These are phyloP conservation scores for Agaricus subrufescens DNA, from an alignment of 768 basidiomycete genomes.

Conservation along the genomic window DNA sequence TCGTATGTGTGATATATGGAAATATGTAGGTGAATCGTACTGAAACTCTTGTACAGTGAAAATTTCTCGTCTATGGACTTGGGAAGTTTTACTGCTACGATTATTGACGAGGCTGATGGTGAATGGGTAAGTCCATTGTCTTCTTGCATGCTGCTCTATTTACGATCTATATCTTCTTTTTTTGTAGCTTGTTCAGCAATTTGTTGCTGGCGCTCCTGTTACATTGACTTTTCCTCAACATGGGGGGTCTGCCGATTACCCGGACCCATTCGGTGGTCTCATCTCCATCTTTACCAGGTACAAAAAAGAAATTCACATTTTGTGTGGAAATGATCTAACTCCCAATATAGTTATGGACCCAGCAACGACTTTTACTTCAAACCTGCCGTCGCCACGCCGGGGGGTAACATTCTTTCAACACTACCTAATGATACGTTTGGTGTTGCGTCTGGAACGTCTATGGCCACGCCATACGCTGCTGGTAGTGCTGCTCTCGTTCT, in stretches of 20 bases:
- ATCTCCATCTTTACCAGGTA: slow-evolving; percentile 47
- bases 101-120: slow-evolving; percentile 54
- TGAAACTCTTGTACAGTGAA: slow-evolving; percentile 36
- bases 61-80: slow-evolving; percentile 39
- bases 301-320: neutral
- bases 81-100: slow-evolving; percentile 41
- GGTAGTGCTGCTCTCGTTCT: slow-evolving; percentile 40
- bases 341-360: slow-evolving; percentile 44
- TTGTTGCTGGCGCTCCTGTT: slow-evolving; percentile 37
- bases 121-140: slow-evolving; percentile 35
- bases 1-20: slow-evolving; percentile 32
- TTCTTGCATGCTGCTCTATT: neutral
- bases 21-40: neutral
- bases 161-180: neutral
- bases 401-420: slow-evolving; percentile 47
- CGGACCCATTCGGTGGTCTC: slow-evolving; percentile 49
- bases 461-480: slow-evolving; percentile 42
- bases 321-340: neutral
- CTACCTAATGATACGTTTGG: slow-evolving; percentile 37
- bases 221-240: slow-evolving; percentile 45
- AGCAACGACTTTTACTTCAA: slow-evolving; percentile 57
- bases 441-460: slow-evolving; percentile 39
- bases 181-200: slow-evolving; percentile 43
- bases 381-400: slow-evolving; percentile 48
- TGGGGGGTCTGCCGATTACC: slow-evolving; percentile 37